Conservation (phyloP, 2,329 filamentous ascomycete genomes). For the Fusarium torreyae region DNA sequence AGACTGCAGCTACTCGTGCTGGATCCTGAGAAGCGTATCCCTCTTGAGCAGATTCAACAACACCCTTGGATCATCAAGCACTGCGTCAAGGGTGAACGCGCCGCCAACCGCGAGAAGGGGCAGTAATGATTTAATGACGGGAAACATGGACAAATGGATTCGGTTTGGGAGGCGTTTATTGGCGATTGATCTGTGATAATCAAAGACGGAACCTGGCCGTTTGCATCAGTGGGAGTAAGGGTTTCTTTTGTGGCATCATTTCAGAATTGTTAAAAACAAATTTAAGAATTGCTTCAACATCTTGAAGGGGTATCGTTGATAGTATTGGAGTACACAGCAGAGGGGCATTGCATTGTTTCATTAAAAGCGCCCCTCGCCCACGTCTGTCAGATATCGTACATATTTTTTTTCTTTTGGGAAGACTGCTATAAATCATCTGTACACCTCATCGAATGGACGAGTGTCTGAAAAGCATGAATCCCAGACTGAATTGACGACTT, state of each 20-base stretch:
- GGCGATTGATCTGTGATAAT: slow-evolving; percentile 31
- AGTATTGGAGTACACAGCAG: slow-evolving; percentile 42
- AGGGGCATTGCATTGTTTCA: slow-evolving; percentile 25
- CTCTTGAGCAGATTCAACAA: slow-evolving; percentile 87
- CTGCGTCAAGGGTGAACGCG: slow-evolving; percentile 77
- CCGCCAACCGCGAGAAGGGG: slow-evolving; percentile 65
- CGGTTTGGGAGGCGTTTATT: slow-evolving; percentile 44
- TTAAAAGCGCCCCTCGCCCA: slow-evolving; percentile 26
- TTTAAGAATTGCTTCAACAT: slow-evolving; percentile 32
- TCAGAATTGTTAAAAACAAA: slow-evolving; percentile 29
- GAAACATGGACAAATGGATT: slow-evolving; percentile 30
- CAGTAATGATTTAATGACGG: slow-evolving; percentile 44
- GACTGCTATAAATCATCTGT: slow-evolving; percentile 69
- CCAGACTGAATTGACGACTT: slow-evolving; percentile 98
- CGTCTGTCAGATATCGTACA: slow-evolving; percentile 46
- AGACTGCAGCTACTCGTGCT: slow-evolving; percentile 83
- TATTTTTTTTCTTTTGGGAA: slow-evolving; percentile 5
- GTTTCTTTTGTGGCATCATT: slow-evolving; percentile 43
- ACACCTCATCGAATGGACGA: slow-evolving; percentile 96
- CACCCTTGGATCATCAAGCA: slow-evolving; percentile 99
- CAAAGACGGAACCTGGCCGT: slow-evolving; percentile 40
- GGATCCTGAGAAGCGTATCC: slow-evolving; percentile 93
- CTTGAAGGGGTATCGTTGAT: slow-evolving; percentile 48
- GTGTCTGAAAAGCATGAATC: slow-evolving; percentile 97
- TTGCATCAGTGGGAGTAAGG: slow-evolving; percentile 53